phyloP scores from a whole-genome alignment of 805 yeast genomes.

The Yamadazyma tumulicola region DNA sequence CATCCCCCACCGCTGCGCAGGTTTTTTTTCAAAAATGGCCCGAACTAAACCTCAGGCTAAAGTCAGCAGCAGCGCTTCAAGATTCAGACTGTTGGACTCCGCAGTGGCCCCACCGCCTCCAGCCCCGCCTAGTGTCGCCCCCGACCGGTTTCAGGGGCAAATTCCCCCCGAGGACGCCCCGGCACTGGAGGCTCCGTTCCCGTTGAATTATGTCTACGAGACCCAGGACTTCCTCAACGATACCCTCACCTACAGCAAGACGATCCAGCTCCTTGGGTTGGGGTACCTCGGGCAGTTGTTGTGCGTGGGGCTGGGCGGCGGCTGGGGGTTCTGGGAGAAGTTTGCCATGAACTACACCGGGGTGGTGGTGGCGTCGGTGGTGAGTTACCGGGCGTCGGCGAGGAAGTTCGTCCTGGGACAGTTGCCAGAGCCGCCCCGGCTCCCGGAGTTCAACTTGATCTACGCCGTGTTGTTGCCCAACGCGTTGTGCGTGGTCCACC shows the following conservation, averaged over 20 bases:
- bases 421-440: slow-evolving; percentile 15
- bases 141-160: no score
- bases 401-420: slow-evolving; percentile 13
- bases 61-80: slow-evolving; percentile 4
- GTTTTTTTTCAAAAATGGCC: no score
- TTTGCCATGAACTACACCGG: slow-evolving; percentile 36
- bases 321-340: slow-evolving; percentile 15
- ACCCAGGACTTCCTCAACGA: slow-evolving; percentile 39
- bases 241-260: slow-evolving; percentile 25
- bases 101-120: no score
- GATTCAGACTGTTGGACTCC: no score
- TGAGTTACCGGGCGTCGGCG: slow-evolving; percentile 21
- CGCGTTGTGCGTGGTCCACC: slow-evolving; percentile 18
- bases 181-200: slow-evolving; percentile 16
- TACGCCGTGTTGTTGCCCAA: slow-evolving; percentile 34
- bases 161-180: slow-evolving; percentile 17
- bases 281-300: slow-evolving; percentile 28
- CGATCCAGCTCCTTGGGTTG: slow-evolving; percentile 30
- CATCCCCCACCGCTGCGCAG: no score
- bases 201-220: slow-evolving; percentile 23
- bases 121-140: no score
- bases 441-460: slow-evolving; percentile 38
- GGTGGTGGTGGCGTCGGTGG: slow-evolving; percentile 24
- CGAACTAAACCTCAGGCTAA: slow-evolving; percentile 5
- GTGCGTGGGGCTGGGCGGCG: slow-evolving; percentile 21